Evolutionary conservation across 495 filamentous ascomycete species (phyloP).

Genomic region (Podospora fimiseda): DNA sequence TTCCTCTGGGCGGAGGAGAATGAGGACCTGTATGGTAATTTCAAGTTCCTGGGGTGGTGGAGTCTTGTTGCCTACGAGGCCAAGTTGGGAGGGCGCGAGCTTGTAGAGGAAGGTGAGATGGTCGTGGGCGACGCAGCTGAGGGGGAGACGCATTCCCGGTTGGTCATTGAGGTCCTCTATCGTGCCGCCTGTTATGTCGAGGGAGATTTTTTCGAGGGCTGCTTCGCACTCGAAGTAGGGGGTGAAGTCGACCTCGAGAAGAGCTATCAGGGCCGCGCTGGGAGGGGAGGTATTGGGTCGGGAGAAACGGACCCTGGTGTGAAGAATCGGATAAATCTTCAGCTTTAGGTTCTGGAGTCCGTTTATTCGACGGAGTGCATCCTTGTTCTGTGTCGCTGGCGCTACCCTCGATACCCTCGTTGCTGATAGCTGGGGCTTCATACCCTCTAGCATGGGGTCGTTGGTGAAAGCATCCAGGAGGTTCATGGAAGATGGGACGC

Average conservation of each 20-base stretch:
- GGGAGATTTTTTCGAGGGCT: conserved; percentile 57
- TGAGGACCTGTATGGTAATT: conserved; percentile 61
- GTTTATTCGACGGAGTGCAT: conserved; percentile 51
- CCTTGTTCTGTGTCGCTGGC: conserved; percentile 51
- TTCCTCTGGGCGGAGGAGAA: conserved; percentile 45
- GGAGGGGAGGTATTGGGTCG: conserved; percentile 58
- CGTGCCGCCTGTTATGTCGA: conserved; percentile 58
- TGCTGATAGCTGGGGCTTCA: conserved; percentile 70
- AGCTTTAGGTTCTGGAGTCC: conserved; percentile 61
- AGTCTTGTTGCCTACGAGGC: conserved; percentile 45
- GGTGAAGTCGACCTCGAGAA: conserved; percentile 82
- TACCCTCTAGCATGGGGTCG: conserved; percentile 60
- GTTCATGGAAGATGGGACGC: conserved; percentile 70
- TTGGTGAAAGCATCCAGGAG: conserved; percentile 69
- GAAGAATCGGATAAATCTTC: conserved; percentile 72
- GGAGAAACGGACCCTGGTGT: conserved; percentile 76
- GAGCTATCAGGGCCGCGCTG: conserved; percentile 66
- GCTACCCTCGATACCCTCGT: conserved; percentile 71
- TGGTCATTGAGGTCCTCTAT: conserved; percentile 59
- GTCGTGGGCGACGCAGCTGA: conserved; percentile 70
- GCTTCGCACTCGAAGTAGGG: conserved; percentile 72
- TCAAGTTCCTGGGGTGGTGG: conserved; percentile 32
- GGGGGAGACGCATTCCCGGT: conserved; percentile 53
- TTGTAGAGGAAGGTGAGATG: conserved; percentile 81
- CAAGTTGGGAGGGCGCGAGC: conserved; percentile 58